Conservation (phyloP, 1,139 yeast genomes). For the Geotrichum bryndzae region DNA sequence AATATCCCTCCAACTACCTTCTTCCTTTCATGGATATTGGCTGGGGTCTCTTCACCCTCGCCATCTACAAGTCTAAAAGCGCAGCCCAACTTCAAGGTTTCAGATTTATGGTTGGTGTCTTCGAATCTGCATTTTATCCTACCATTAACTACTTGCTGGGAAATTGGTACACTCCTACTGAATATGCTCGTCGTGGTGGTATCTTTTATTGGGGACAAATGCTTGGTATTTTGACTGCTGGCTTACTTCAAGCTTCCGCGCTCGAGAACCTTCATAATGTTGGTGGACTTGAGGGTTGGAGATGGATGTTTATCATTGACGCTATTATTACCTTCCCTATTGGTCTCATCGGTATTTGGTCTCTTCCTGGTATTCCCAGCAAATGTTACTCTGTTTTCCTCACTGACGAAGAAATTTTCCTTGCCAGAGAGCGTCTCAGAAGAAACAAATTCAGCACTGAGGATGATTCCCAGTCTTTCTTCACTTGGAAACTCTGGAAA, state of each 20-base stretch:
- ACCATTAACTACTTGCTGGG: constrained; percentile 59
- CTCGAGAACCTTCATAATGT: constrained; percentile 43
- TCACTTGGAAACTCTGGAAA: constrained; percentile 39
- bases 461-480: constrained; percentile 16
- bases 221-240: constrained; percentile 57
- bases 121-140: constrained; percentile 57
- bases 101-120: constrained; percentile 56
- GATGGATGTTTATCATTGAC: constrained; percentile 69
- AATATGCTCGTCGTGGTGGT: constrained; percentile 55
- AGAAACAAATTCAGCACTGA: constrained; percentile 11
- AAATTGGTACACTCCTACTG: constrained; percentile 55
- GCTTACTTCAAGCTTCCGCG: constrained; percentile 59
- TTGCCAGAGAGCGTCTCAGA: constrained; percentile 47
- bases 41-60: constrained; percentile 64
- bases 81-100: constrained; percentile 49
- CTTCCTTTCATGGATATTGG: constrained; percentile 54
- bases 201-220: constrained; percentile 56
- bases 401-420: constrained; percentile 59
- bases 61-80: constrained; percentile 44
- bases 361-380: constrained; percentile 64
- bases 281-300: constrained; percentile 56
- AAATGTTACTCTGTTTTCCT: constrained; percentile 44
- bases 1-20: constrained; percentile 49
- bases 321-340: constrained; percentile 55
- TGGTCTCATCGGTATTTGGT: constrained; percentile 55